These are phyloP conservation scores for Malassezia japonica DNA, from an alignment of 1,284 basidiomycete species.

Conservation along the genomic window DNA sequence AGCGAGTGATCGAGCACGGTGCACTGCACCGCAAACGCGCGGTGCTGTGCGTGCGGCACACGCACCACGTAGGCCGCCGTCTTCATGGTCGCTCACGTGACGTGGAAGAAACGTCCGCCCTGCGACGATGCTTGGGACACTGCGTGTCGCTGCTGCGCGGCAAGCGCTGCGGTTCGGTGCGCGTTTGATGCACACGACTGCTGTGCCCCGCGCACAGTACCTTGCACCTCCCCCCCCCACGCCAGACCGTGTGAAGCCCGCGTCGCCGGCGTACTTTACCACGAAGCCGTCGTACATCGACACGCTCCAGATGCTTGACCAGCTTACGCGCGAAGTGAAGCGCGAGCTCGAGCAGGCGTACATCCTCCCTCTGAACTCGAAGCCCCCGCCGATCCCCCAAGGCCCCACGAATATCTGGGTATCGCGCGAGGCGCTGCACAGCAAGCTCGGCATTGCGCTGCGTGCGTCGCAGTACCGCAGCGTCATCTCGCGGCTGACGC, in stretches of 20 bases:
- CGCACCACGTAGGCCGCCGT: conserved; percentile 8
- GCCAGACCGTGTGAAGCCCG: conserved; percentile 46
- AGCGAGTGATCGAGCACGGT: conserved; percentile 8
- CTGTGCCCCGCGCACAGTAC: not conserved
- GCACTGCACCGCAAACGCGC: conserved; percentile 10
- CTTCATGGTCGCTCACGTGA: conserved; percentile 9
- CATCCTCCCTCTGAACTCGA: conserved; percentile 66
- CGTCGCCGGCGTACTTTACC: conserved; percentile 74
- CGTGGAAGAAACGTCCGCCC: not conserved
- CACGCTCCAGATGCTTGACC: conserved; percentile 61
- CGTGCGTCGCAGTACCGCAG: conserved; percentile 65
- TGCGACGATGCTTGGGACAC: not conserved
- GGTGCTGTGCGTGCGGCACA: conserved; percentile 3
- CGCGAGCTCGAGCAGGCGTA: conserved; percentile 59
- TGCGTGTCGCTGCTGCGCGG: not conserved
- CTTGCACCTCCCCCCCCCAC: not conserved
- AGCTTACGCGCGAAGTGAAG: conserved; percentile 58
- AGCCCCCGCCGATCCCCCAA: conserved; percentile 50
- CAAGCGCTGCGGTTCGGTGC: not conserved
- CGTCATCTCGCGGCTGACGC: conserved; percentile 59
- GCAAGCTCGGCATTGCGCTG: conserved; percentile 58
- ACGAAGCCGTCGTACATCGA: conserved; percentile 69
- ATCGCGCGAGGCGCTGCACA: conserved; percentile 56
- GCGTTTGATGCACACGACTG: conserved; percentile 3
- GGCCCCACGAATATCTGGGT: conserved; percentile 55